Evolutionary conservation across 257 asterid species (phyloP).

Genomic region (Solanum stenotomum): DNA sequence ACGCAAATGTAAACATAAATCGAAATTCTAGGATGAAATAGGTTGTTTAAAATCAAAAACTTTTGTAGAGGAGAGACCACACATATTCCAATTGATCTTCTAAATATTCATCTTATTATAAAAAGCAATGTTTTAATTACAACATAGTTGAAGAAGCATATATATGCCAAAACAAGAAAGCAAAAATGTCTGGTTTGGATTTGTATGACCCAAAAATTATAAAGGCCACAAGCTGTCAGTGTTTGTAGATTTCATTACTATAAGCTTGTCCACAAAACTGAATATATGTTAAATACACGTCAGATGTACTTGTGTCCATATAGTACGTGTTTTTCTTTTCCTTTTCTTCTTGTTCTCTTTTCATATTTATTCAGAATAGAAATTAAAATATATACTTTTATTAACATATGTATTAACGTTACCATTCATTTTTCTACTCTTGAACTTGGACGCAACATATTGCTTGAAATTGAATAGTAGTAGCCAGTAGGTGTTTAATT

Average conservation of each 20-base stretch:
- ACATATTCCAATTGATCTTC: background rate
- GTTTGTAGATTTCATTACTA: background rate
- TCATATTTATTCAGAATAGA: background rate
- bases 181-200: background rate
- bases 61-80: background rate
- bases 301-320: background rate
- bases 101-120: background rate
- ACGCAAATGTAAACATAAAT: background rate
- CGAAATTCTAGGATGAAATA: background rate
- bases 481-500: background rate
- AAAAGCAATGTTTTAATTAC: background rate
- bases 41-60: background rate
- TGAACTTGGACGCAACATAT: background rate
- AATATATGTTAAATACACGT: background rate
- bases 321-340: background rate
- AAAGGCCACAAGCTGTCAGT: slow-evolving; percentile 1
- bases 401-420: background rate
- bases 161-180: background rate
- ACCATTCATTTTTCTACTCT: background rate
- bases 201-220: background rate
- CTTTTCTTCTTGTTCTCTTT: background rate
- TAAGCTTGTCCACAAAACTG: background rate
- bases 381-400: background rate
- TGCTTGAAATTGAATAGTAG: background rate
- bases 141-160: background rate